These are phyloP conservation scores for Myriosclerotinia curreyana DNA, from an alignment of 2,329 filamentous ascomycete genomes.

Conservation along the genomic window DNA sequence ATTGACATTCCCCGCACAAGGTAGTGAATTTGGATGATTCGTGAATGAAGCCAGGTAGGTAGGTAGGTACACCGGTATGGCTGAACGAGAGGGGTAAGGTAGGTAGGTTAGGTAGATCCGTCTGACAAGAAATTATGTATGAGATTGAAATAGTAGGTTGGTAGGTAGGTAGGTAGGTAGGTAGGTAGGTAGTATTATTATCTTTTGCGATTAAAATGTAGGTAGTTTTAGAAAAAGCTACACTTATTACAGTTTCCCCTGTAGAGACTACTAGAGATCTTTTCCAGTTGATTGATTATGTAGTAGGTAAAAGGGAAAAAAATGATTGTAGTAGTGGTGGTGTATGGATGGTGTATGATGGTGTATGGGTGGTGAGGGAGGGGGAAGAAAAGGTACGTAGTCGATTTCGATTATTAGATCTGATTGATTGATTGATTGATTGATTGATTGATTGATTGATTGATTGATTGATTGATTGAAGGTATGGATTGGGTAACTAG, in stretches of 20 bases:
- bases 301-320: too few relatives aligned
- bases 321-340: not conserved
- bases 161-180: too few relatives aligned
- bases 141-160: not conserved
- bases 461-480: too few relatives aligned
- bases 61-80: not conserved
- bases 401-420: not conserved
- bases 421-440: too few relatives aligned
- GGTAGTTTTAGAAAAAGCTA: slow-evolving; percentile 1
- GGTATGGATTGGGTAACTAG: too few relatives aligned
- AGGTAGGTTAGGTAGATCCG: too few relatives aligned
- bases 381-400: not conserved
- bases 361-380: not conserved
- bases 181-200: too few relatives aligned
- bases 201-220: slow-evolving; percentile 5
- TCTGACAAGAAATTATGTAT: slow-evolving; percentile 4
- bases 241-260: not conserved
- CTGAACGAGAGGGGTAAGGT: slow-evolving; percentile 6
- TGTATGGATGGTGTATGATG: too few relatives aligned
- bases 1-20: slow-evolving; percentile 8
- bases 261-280: not conserved
- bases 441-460: too few relatives aligned
- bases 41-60: not conserved
- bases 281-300: too few relatives aligned
- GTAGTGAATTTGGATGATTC: not conserved